Evolutionary conservation across 1,284 basidiomycete species (phyloP), one percentile per base, ranked within the genome.

Genomic region (Taiwanofungus camphoratus): DNA sequence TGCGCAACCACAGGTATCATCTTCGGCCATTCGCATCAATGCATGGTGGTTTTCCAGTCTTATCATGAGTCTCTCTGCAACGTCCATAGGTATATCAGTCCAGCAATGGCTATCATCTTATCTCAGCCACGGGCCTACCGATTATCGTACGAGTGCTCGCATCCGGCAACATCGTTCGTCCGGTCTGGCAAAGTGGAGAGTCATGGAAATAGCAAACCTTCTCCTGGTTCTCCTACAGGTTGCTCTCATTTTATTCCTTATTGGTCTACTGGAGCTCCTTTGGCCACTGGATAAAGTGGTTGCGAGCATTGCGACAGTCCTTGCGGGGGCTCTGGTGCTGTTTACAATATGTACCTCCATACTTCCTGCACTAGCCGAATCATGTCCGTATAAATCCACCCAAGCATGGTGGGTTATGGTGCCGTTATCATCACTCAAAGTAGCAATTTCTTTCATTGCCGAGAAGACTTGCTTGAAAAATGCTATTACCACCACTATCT

Each of bases 61-160:
- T 1, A 31, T 50, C 11, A 46, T 41, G 24, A 52, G 46, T 2
- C 46, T 55, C 9, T 41, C 50, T 11, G 41, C 54, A 1, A 41
- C 52, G 2, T 45, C 48, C 3, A 46, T 54, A n/a, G 48, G 44
- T 1, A 49, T 55, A 12, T 22, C 53, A 13, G 53, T 49, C 23
- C 53, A 52, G 20, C 52, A 56, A 31, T 58, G 56, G 54, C 36
- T 54, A 5, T 37, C 46, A 24, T 41, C 50, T 33, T 52, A 50
- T 30, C 41, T 32, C 8, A 46, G 47, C 16, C 37, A 50, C 18
- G 33, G 43, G 1, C 43, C 50, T 0, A 42, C 48, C 5, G 45
- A 22, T 16, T 39, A 46, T 5, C 42, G 37, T 19, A 50, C 51
- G 18, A 34, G 40, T 16, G 41, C 46, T 3, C 44, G 46, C 4